Evolutionary conservation across 257 asterid species (phyloP), one percentile per base, ranked within the genome.

Genomic region (Solanum chaucha): DNA sequence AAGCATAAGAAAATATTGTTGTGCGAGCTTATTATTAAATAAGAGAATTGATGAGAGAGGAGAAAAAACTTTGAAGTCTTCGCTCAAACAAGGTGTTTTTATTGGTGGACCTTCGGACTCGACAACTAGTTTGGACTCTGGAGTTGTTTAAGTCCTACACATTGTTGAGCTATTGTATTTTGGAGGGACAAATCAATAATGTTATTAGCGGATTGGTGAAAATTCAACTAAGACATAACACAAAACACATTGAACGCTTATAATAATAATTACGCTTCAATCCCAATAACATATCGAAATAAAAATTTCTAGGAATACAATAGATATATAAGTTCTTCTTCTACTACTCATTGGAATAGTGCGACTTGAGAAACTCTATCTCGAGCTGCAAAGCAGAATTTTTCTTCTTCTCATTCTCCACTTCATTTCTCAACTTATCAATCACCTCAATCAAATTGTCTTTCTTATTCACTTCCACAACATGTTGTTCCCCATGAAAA

Each of bases 371-470:
- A 89, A 89, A 88, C 88, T 93, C 95, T 86, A 96, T 13, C 87
- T 92, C 93, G 90, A 87, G 89, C 87, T 95, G 96, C 89, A 90
- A 46, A 77, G 89, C 91, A 88, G 6, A 64, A 84, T 92, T 93
- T 87, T 86, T 94, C 91, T 86, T 92, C 92, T 86, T 95, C 91
- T 93, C 93, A 81, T 89, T 90, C 87, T 94, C 98, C 92, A 94
- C 8, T 41, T 94, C 95, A 78, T 77, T 51, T 51, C 87, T 91
- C 88, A 94, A 82, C 48, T 88, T 88, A 87, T 89, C 93, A 68
- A 91, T 87, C 89, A 78, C 91, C 89, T 93, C 86, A 90, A 88
- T 82, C 92, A 90, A 10, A 34, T 93, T 86, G 20, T 92, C 98
- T 87, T 94, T 94, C 44, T 87, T 89, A 68, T 61, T 89, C 87